Percentiles rank a stretch among this genome's conserved stretches.
These are phyloP conservation scores for Purpureocillium takamizusanense DNA, from an alignment of 2,329 filamentous ascomycete species.

Conservation along the genomic window DNA sequence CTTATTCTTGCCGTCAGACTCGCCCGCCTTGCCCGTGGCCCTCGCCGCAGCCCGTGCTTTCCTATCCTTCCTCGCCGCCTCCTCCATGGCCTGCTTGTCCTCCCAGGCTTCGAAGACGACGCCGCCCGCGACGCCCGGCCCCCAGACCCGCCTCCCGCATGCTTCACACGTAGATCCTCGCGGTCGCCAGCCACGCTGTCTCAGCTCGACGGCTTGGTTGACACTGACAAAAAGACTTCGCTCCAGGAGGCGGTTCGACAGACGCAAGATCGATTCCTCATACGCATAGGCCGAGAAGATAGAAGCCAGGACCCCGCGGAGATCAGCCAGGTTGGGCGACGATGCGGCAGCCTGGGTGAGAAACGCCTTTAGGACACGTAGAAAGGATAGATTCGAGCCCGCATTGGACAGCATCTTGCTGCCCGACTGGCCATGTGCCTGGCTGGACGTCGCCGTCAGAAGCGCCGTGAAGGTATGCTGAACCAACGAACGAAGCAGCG, in stretches of 20 bases:
- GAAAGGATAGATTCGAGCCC: slow-evolving; percentile 63
- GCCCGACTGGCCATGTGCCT: slow-evolving; percentile 20
- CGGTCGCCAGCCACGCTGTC: slow-evolving; percentile 84
- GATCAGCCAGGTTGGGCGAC: slow-evolving; percentile 78
- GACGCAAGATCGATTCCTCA: slow-evolving; percentile 76
- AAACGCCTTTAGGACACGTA: slow-evolving; percentile 83
- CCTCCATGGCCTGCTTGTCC: slow-evolving; percentile 42
- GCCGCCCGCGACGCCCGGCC: slow-evolving; percentile 64
- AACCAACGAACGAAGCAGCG: slow-evolving; percentile 66
- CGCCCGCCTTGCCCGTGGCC: slow-evolving; percentile 25
- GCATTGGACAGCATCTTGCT: slow-evolving; percentile 27
- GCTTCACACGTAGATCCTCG: slow-evolving; percentile 79
- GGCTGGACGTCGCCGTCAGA: slow-evolving; percentile 61
- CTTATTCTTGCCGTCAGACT: slow-evolving; percentile 27
- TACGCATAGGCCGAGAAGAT: slow-evolving; percentile 96
- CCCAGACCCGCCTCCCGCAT: slow-evolving; percentile 79
- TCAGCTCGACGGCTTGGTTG: slow-evolving; percentile 59
- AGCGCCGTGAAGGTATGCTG: slow-evolving; percentile 88
- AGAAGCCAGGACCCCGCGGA: slow-evolving; percentile 74
- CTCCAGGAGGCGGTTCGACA: slow-evolving; percentile 81
- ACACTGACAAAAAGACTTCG: slow-evolving; percentile 84
- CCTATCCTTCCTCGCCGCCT: slow-evolving; percentile 32
- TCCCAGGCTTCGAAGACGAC: slow-evolving; percentile 80
- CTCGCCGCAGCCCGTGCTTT: slow-evolving; percentile 26
- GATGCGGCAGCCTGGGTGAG: slow-evolving; percentile 71